These are phyloP conservation scores for Chlamydomonas sp. DNA, from an alignment of 139 green algal genomes.

Conservation along the genomic window DNA sequence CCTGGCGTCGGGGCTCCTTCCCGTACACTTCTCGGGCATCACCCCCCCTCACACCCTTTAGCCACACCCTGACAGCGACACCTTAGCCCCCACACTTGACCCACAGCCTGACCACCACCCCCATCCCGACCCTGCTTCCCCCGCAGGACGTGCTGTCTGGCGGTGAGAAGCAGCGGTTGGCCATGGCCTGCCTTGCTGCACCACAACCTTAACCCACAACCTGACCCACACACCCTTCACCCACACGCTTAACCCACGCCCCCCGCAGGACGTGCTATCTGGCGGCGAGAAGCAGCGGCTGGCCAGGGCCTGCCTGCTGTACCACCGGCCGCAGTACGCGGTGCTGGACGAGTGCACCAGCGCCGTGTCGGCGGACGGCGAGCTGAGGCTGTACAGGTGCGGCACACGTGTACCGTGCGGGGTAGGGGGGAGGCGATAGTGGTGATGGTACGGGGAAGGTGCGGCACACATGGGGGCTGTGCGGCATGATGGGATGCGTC, in stretches of 20 bases:
- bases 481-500: too few species aligned
- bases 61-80: too few species aligned
- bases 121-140: background rate
- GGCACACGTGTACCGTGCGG: too few species aligned
- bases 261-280: slow-evolving; percentile 75
- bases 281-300: slow-evolving; percentile 94
- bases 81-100: slow-evolving; percentile 44
- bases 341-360: slow-evolving; percentile 94
- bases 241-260: background rate
- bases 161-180: slow-evolving; percentile 93
- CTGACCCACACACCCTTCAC: background rate
- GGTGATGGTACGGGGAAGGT: too few species aligned
- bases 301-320: slow-evolving; percentile 92
- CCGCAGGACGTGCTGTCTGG: slow-evolving; percentile 81
- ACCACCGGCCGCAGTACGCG: slow-evolving; percentile 80
- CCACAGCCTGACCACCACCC: background rate
- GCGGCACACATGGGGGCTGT: too few species aligned
- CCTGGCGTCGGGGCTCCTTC: too few species aligned
- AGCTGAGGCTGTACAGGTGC: slow-evolving; percentile 46
- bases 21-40: too few species aligned
- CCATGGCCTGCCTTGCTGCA: slow-evolving; percentile 91
- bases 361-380: slow-evolving; percentile 69
- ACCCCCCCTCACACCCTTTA: too few species aligned
- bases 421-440: too few species aligned
- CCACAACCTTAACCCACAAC: slow-evolving; percentile 54